Base-by-base conservation (phyloP, 148 eudicot species). In the Polygonum maritimum region DNA sequence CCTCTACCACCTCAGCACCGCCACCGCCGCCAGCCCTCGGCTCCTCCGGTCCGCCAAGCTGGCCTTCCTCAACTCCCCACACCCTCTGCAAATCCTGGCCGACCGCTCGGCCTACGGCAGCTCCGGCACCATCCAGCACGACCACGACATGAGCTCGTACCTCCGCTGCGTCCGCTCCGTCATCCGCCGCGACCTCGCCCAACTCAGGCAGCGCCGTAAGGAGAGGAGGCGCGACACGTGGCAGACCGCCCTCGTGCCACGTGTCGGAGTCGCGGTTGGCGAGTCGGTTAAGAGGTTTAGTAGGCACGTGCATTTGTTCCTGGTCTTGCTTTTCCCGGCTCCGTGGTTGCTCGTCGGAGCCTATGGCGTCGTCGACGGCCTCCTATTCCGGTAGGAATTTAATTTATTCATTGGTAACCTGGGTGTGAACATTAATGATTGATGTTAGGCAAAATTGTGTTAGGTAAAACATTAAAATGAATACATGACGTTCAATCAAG, bases 21-120 rank as follows among this genome's bases (percentile, higher is more conserved):
- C 90, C 76, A 80, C 88, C 9, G 88, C 87, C 31, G 2, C 7
- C 81, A 90, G 88, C 9, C 47, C 47, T 44, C 47, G 47, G 80
- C 88, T 79, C 73, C 77, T 89, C 69, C 87, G 78, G 19, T 89
- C 96, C 26, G 98, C 98, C 54, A 84, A 84, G 76, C 52, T 79
- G 0, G 84, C 80, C 18, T 92, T 92, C 74, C 74, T 95, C 52
- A 95, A 92, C 84, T 82, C 85, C 39, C 98, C 98, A 1, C 98
- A 95, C 79, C 98, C 98, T 7, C 91, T 95, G 1, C 96, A 92
- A 84, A 92, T 90, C 81, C 76, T 95, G 41, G 90, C 94, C n/a
- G 98, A 92, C 78, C 98, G 94, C 14, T 77, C 89, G 0, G 93
- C 98, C 36, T 95, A 92, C 62, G 98, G 98, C 14, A 83, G 87